phyloP scores from a whole-genome alignment of 768 basidiomycete genomes.

The Leccinum disarticulatum region DNA sequence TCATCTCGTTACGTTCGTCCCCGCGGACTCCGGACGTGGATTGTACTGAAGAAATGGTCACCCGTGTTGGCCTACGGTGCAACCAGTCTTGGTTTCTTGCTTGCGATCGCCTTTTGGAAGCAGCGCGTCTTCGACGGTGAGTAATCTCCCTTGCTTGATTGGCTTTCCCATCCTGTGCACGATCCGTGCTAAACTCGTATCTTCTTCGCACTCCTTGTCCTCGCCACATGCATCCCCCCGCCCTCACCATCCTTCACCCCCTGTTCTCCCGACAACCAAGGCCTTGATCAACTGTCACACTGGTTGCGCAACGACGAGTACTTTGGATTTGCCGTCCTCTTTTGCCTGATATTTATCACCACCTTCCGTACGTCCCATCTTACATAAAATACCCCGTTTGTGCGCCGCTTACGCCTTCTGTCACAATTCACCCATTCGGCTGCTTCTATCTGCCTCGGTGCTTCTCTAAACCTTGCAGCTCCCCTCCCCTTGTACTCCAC shows the following conservation, averaged over 20 bases:
- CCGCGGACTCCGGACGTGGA: slow-evolving; percentile 52
- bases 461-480: slow-evolving; percentile 44
- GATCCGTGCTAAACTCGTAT: slow-evolving; percentile 4
- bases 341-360: slow-evolving; percentile 80
- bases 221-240: not conserved
- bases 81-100: slow-evolving; percentile 73
- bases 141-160: slow-evolving; percentile 28
- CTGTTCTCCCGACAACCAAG: slow-evolving; percentile 39
- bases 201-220: not conserved
- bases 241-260: not conserved
- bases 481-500: slow-evolving; percentile 93
- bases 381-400: not conserved
- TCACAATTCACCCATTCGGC: slow-evolving; percentile 5
- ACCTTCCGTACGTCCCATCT: slow-evolving; percentile 69
- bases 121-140: slow-evolving; percentile 78
- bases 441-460: slow-evolving; percentile 10
- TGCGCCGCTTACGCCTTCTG: slow-evolving; percentile 11
- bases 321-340: slow-evolving; percentile 77
- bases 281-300: slow-evolving; percentile 76
- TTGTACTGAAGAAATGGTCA: slow-evolving; percentile 69
- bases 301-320: slow-evolving; percentile 73
- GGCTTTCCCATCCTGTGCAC: not conserved
- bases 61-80: slow-evolving; percentile 76
- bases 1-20: slow-evolving; percentile 42
- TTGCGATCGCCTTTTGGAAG: slow-evolving; percentile 83